phyloP scores from a whole-genome alignment of 768 basidiomycete species.

The Lactifluus hygrophoroides region DNA sequence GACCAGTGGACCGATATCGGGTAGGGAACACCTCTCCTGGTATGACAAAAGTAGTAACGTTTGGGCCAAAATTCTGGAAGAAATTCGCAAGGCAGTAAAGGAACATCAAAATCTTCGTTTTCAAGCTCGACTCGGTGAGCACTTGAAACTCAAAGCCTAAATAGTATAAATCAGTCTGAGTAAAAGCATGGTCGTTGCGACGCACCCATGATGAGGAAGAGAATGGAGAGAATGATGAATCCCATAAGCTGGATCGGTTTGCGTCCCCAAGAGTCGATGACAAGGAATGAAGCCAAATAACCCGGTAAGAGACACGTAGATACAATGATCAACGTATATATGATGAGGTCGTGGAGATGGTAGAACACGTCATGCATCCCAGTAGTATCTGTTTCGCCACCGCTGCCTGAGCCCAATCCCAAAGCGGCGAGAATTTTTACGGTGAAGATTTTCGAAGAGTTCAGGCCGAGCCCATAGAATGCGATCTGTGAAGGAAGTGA shows the following conservation, averaged over 20 bases:
- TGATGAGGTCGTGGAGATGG: conserved; percentile 50
- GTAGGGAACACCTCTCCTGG: conserved; percentile 40
- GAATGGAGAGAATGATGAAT: conserved; percentile 53
- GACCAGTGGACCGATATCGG: conserved; percentile 35
- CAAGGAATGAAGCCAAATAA: conserved; percentile 53
- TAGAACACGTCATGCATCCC: conserved; percentile 35
- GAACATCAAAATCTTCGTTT: conserved; percentile 29
- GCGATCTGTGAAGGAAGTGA: conserved; percentile 45
- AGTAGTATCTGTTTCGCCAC: conserved; percentile 29
- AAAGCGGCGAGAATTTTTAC: conserved; percentile 35
- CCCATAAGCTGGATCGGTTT: conserved; percentile 78
- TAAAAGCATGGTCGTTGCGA: background rate
- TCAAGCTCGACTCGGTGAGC: conserved; percentile 24
- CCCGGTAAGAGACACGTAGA: conserved; percentile 74
- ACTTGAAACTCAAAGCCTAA: conserved; percentile 26
- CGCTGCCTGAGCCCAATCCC: conserved; percentile 48
- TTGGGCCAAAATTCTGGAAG: conserved; percentile 38
- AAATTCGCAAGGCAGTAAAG: conserved; percentile 35
- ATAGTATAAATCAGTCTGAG: background rate
- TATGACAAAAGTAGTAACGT: conserved; percentile 37
- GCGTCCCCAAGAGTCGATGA: conserved; percentile 74
- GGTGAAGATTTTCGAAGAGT: conserved; percentile 63
- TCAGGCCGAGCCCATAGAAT: conserved; percentile 84
- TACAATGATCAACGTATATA: conserved; percentile 74
- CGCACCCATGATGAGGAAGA: conserved; percentile 65